Evolutionary conservation across 306 rosid species (phyloP).

Genomic region (Quercus engelmannii): DNA sequence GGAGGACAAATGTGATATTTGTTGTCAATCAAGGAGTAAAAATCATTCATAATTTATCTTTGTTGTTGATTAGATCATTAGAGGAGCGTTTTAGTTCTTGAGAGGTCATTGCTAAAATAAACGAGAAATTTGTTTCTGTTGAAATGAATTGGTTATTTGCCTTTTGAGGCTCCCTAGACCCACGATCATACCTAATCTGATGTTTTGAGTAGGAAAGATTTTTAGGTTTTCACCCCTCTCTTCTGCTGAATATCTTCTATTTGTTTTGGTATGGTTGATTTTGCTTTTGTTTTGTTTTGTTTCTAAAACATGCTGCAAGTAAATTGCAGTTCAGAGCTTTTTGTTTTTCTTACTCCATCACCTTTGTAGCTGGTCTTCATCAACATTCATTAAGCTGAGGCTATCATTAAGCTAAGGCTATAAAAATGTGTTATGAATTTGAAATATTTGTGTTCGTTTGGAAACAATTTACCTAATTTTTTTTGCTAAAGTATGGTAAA

Average conservation of each 20-base stretch:
- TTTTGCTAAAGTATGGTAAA: no score
- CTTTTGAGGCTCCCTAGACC: background rate
- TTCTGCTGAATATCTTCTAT: background rate
- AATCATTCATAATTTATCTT: constrained; percentile 32
- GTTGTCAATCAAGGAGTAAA: constrained; percentile 34
- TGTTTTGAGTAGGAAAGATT: background rate
- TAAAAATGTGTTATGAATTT: no score
- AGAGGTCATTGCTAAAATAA: constrained; percentile 42
- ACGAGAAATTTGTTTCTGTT: constrained; percentile 30
- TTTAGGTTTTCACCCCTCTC: background rate
- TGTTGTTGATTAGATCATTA: constrained; percentile 25
- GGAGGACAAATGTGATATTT: constrained; percentile 26
- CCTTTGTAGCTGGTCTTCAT: no score
- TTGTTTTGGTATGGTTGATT: background rate
- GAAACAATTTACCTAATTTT: no score
- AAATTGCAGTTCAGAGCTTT: background rate
- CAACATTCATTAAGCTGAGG: no score
- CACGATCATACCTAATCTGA: background rate
- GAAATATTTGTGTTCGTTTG: no score
- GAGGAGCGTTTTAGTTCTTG: constrained; percentile 19
- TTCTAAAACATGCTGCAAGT: background rate
- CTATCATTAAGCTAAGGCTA: no score
- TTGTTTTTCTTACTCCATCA: background rate
- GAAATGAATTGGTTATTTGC: constrained; percentile 30
- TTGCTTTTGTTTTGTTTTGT: background rate